Evolutionary conservation across 176 grass and related monocot species (phyloP).

Genomic region (Metroxylon sagu): DNA sequence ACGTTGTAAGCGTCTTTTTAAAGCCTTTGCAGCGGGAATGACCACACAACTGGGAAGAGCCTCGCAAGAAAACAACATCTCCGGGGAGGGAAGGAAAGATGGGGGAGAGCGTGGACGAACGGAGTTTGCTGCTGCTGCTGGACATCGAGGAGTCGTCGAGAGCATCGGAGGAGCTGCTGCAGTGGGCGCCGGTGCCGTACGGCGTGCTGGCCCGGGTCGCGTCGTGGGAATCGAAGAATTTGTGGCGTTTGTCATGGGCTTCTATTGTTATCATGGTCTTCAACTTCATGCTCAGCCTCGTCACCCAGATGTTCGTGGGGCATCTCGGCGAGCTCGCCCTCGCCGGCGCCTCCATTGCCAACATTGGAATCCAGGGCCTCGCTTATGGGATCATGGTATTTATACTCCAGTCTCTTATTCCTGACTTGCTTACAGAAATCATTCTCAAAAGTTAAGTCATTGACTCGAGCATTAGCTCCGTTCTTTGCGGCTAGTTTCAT

Average conservation of each 20-base stretch:
- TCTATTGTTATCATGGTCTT: slow-evolving; percentile 57
- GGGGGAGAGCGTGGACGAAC: slow-evolving; percentile 12
- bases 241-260: slow-evolving; percentile 73
- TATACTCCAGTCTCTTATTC: too few species aligned
- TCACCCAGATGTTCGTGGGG: slow-evolving; percentile 82
- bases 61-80: too few species aligned
- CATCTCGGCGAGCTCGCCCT: slow-evolving; percentile 61
- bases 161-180: slow-evolving; percentile 44
- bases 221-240: slow-evolving; percentile 60
- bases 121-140: slow-evolving; percentile 22
- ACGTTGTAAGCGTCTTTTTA: too few species aligned
- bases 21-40: too few species aligned
- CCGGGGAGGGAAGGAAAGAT: slow-evolving; percentile 30
- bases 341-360: slow-evolving; percentile 73
- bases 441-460: too few species aligned
- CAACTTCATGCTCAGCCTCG: slow-evolving; percentile 71
- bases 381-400: slow-evolving; percentile 82
- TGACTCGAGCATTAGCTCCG: too few species aligned
- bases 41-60: too few species aligned
- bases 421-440: too few species aligned
- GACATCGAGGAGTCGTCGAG: slow-evolving; percentile 28
- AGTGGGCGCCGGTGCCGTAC: slow-evolving; percentile 32
- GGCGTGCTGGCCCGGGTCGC: slow-evolving; percentile 23
- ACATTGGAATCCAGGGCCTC: slow-evolving; percentile 79
- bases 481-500: too few species aligned